These are phyloP conservation scores for Trametes meyenii DNA, from an alignment of 768 basidiomycete genomes.

Conservation along the genomic window DNA sequence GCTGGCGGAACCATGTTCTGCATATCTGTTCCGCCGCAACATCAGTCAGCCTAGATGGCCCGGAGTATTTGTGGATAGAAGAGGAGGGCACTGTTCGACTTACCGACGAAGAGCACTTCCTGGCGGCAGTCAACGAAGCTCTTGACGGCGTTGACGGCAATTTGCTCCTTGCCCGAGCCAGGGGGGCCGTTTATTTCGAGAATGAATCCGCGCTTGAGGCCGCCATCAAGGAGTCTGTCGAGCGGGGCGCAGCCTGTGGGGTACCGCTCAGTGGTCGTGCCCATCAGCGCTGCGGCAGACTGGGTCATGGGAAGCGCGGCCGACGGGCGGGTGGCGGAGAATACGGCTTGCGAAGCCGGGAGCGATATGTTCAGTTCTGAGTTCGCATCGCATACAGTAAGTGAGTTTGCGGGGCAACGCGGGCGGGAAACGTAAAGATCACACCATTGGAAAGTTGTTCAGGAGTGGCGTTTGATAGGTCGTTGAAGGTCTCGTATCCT, in stretches of 20 bases:
- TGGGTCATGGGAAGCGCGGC: slow-evolving; percentile 46
- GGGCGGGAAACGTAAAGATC: slow-evolving; percentile 18
- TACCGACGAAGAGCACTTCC: slow-evolving; percentile 70
- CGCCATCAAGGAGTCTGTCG: slow-evolving; percentile 64
- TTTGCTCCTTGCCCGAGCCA: slow-evolving; percentile 63
- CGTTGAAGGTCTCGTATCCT: slow-evolving; percentile 62
- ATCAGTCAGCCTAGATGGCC: slow-evolving; percentile 7
- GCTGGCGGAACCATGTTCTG: slow-evolving; percentile 49
- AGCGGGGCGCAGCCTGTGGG: slow-evolving; percentile 51
- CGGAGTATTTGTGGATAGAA: slow-evolving; percentile 24
- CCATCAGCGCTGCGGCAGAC: slow-evolving; percentile 51
- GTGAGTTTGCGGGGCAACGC: slow-evolving; percentile 8
- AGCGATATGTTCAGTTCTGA: slow-evolving; percentile 56
- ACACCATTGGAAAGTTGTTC: slow-evolving; percentile 56
- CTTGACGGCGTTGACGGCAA: slow-evolving; percentile 53
- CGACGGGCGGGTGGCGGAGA: slow-evolving; percentile 44
- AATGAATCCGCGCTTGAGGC: slow-evolving; percentile 60
- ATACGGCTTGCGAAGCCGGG: slow-evolving; percentile 48
- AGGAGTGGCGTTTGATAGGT: slow-evolving; percentile 47
- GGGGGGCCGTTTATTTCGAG: slow-evolving; percentile 80
- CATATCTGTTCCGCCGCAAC: slow-evolving; percentile 41
- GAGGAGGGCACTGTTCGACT: background rate
- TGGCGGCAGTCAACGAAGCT: slow-evolving; percentile 51
- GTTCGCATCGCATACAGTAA: slow-evolving; percentile 6
- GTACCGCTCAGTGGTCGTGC: slow-evolving; percentile 34